Evolutionary conservation across 1,284 basidiomycete species (phyloP).

Genomic region (Wolfiporia cocos): DNA sequence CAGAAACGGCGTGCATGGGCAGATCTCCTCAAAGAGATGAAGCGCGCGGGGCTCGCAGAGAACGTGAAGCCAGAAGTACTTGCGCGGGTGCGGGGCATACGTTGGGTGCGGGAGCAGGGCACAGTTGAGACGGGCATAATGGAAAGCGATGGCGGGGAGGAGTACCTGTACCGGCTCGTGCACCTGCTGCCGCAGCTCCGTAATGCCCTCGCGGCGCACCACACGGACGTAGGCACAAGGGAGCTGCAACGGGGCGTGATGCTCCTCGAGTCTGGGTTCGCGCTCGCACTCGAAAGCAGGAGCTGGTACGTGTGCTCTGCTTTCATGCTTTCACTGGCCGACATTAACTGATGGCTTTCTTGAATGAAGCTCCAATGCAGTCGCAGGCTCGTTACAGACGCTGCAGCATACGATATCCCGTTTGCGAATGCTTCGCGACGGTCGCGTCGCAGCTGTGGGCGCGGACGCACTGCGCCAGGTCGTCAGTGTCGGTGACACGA

Average conservation of each 20-base stretch:
- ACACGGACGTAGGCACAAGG: slow-evolving; percentile 76
- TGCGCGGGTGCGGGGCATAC: slow-evolving; percentile 52
- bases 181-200: slow-evolving; percentile 69
- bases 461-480: slow-evolving; percentile 24
- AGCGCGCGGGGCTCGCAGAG: slow-evolving; percentile 71
- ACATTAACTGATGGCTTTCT: no score
- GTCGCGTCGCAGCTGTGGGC: slow-evolving; percentile 23
- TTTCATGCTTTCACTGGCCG: no score
- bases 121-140: no score
- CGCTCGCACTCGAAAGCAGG: slow-evolving; percentile 47
- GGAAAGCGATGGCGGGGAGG: slow-evolving; percentile 41
- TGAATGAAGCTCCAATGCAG: no score
- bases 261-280: slow-evolving; percentile 77
- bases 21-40: slow-evolving; percentile 88
- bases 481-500: slow-evolving; percentile 24
- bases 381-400: no score
- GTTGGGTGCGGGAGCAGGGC: slow-evolving; percentile 68
- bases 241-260: slow-evolving; percentile 81
- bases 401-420: slow-evolving; percentile 14
- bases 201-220: slow-evolving; percentile 62
- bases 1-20: slow-evolving; percentile 91
- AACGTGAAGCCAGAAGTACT: slow-evolving; percentile 73
- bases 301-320: slow-evolving; percentile 32
- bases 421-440: slow-evolving; percentile 14
- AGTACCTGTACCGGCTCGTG: slow-evolving; percentile 71